phyloP scores from a whole-genome alignment of 345 rosid species.

The Schrenkiella parvula region DNA sequence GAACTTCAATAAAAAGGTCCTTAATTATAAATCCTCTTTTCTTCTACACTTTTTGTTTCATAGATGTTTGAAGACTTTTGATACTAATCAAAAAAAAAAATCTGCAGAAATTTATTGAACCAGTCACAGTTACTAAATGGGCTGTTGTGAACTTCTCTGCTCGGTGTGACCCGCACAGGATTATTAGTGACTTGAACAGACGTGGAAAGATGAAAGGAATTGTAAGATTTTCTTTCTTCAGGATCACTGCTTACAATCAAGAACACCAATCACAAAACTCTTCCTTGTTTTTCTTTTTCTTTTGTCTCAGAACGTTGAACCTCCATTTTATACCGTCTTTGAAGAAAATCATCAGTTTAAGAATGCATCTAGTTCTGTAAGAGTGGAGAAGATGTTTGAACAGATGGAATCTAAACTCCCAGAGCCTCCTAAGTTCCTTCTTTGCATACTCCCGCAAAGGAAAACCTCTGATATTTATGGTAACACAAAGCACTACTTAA shows the following conservation, averaged over 20 bases:
- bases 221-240: slow-evolving; percentile 41
- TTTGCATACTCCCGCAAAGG: slow-evolving; percentile 65
- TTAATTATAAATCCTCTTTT: too few relatives aligned
- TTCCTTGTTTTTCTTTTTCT: background rate
- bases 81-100: background rate
- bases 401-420: slow-evolving; percentile 44
- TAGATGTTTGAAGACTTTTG: background rate
- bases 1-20: slow-evolving; percentile 81
- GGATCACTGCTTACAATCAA: background rate
- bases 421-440: slow-evolving; percentile 61
- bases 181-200: slow-evolving; percentile 44
- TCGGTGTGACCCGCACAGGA: slow-evolving; percentile 43
- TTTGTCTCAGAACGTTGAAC: slow-evolving; percentile 36
- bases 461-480: slow-evolving; percentile 76
- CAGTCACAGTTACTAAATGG: slow-evolving; percentile 56
- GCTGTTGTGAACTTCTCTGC: slow-evolving; percentile 80
- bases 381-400: slow-evolving; percentile 76
- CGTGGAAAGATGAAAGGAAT: slow-evolving; percentile 72
- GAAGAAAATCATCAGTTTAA: slow-evolving; percentile 46
- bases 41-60: background rate
- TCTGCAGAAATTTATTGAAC: slow-evolving; percentile 58
- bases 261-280: background rate
- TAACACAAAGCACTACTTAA: slow-evolving; percentile 1
- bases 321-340: slow-evolving; percentile 42
- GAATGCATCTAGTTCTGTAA: slow-evolving; percentile 47